These are phyloP conservation scores for Endothia cerciana DNA, from an alignment of 2,329 filamentous ascomycete genomes.

Conservation along the genomic window DNA sequence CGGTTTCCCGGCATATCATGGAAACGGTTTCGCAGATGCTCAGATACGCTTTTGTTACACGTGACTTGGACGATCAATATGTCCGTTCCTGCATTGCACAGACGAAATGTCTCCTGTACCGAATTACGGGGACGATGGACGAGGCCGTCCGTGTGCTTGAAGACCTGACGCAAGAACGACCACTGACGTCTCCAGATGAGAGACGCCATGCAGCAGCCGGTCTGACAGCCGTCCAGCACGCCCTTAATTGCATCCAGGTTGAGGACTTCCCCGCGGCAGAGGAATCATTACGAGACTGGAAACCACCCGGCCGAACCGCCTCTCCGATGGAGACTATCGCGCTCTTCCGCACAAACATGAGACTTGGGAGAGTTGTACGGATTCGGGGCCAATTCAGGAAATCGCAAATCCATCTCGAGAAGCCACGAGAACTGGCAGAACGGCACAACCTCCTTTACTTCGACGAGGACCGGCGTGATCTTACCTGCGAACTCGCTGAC, in stretches of 20 bases:
- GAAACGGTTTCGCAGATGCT: constrained; percentile 5
- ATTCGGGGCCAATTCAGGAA: constrained; percentile 9
- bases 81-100: no score
- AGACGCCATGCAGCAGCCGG: background rate
- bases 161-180: background rate
- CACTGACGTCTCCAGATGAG: background rate
- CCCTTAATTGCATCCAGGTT: constrained; percentile 7
- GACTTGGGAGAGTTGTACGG: background rate
- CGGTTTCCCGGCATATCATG: background rate
- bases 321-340: constrained; percentile 12
- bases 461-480: no score
- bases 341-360: background rate
- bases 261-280: background rate
- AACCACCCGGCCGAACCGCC: background rate
- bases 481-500: no score
- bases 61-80: background rate
- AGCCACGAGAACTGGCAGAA: background rate
- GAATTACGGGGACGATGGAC: background rate
- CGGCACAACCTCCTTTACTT: background rate
- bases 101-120: constrained; percentile 1
- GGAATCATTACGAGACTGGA: background rate
- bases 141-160: background rate
- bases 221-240: background rate
- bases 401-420: background rate
- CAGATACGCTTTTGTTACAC: background rate